A percentile compares a stretch with the other conserved stretches of the same genome.
Conservation (phyloP, 1,284 basidiomycete genomes). For the Rhizopogon parksii region DNA sequence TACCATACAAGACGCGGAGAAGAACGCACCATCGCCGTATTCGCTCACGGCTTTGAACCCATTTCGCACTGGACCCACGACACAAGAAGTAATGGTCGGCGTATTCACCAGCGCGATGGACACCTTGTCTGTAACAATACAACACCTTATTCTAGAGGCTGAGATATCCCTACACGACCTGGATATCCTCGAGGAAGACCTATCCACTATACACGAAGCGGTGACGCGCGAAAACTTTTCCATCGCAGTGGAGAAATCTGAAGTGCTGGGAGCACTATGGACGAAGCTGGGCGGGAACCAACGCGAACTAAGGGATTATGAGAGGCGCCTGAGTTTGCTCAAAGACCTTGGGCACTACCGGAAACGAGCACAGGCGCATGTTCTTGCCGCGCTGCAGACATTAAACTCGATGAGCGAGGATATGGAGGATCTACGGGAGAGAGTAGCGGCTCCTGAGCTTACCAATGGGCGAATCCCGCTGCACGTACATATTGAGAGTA, state of each 20-base stretch:
- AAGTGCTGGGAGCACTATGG: slow-evolving; percentile 62
- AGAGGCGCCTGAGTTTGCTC: slow-evolving; percentile 47
- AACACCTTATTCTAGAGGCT: slow-evolving; percentile 55
- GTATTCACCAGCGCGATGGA: slow-evolving; percentile 59
- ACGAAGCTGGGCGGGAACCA: slow-evolving; percentile 57
- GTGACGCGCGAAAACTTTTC: slow-evolving; percentile 48
- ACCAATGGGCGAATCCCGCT: slow-evolving; percentile 51
- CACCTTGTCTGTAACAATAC: slow-evolving; percentile 45
- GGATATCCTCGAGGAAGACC: slow-evolving; percentile 52
- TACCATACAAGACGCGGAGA: slow-evolving; percentile 46
- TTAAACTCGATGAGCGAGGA: slow-evolving; percentile 58
- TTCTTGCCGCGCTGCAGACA: slow-evolving; percentile 53
- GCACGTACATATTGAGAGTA: slow-evolving; percentile 66
- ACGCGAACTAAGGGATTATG: slow-evolving; percentile 37
- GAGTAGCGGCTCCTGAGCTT: slow-evolving; percentile 58
- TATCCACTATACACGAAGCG: slow-evolving; percentile 49
- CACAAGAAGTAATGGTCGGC: slow-evolving; percentile 38
- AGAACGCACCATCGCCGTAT: slow-evolving; percentile 30
- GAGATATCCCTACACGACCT: slow-evolving; percentile 48
- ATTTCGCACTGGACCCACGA: slow-evolving; percentile 31
- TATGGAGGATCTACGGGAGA: slow-evolving; percentile 65
- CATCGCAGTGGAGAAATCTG: slow-evolving; percentile 37
- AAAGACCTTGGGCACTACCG: slow-evolving; percentile 49
- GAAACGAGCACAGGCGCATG: slow-evolving; percentile 52
- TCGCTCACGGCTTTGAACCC: slow-evolving; percentile 40